A percentile compares a stretch with the other conserved stretches of the same genome.
Evolutionary conservation across 2,329 filamentous ascomycete genomes (phyloP).

Genomic region (Arachnomyces sp.): DNA sequence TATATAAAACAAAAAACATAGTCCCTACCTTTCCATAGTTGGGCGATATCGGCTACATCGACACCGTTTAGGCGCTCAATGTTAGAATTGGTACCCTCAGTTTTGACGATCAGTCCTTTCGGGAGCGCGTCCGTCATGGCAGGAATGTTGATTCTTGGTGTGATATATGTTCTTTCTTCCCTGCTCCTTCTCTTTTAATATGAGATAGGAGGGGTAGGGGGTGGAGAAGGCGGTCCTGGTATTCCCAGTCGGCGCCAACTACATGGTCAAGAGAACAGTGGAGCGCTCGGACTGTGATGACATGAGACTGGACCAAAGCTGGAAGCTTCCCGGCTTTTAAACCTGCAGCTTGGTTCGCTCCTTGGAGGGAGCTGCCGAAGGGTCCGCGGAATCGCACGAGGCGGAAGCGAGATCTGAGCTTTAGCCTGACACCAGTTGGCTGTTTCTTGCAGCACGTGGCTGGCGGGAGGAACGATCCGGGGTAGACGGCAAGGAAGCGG

Average conservation of each 20-base stretch:
- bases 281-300: too few species aligned
- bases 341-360: too few species aligned
- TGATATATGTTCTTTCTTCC: too few species aligned
- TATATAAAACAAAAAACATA: conserved; percentile 8
- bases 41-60: conserved; percentile 33
- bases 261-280: background rate
- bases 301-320: too few species aligned
- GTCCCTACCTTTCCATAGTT: conserved; percentile 42
- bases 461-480: too few species aligned
- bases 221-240: background rate
- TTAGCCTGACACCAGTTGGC: too few species aligned
- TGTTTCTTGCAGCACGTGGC: too few species aligned
- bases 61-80: conserved; percentile 29
- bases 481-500: too few species aligned
- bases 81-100: conserved; percentile 27
- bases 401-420: too few species aligned
- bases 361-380: too few species aligned
- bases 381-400: too few species aligned
- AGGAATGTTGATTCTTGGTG: background rate
- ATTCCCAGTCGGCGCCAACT: background rate
- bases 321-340: too few species aligned
- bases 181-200: background rate
- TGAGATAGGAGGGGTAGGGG: background rate
- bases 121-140: conserved; percentile 33
- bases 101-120: conserved; percentile 35